A percentile compares a stretch with the other conserved stretches of the same genome.
Conservation (phyloP, 495 filamentous ascomycete species). For the Penicillium odoratum region DNA sequence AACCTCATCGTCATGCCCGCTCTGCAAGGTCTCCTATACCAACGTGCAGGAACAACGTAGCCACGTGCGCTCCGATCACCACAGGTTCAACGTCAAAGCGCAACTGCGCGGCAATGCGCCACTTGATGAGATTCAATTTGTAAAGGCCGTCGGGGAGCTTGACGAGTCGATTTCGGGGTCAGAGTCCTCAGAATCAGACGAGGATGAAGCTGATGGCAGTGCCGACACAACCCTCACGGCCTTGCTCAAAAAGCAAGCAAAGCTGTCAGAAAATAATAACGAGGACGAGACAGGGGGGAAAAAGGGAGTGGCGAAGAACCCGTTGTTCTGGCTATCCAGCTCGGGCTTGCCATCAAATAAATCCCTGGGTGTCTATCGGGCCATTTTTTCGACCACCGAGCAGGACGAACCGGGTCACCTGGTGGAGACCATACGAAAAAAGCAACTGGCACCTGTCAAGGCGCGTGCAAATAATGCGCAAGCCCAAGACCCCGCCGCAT, state of each 20-base stretch:
- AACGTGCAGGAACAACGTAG: conserved; percentile 78
- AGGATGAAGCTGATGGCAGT: conserved; percentile 50
- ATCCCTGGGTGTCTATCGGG: conserved; percentile 81
- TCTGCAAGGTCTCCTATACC: conserved; percentile 70
- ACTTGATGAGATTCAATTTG: conserved; percentile 78
- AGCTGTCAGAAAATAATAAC: conserved; percentile 54
- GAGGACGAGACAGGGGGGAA: conserved; percentile 52
- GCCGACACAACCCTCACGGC: conserved; percentile 68
- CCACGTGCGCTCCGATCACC: conserved; percentile 88
- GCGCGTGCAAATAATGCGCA: conserved; percentile 42
- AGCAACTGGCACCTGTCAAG: conserved; percentile 69
- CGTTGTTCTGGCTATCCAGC: conserved; percentile 83
- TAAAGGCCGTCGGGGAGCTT: conserved; percentile 75
- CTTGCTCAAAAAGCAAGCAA: conserved; percentile 81
- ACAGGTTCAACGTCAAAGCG: conserved; percentile 92
- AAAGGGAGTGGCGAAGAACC: conserved; percentile 63
- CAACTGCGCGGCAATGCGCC: conserved; percentile 68
- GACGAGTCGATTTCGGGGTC: conserved; percentile 92
- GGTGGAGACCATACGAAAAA: conserved; percentile 64
- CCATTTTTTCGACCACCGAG: conserved; percentile 73
- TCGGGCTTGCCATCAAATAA: conserved; percentile 71
- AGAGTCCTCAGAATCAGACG: conserved; percentile 57
- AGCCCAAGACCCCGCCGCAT: conserved; percentile 51
- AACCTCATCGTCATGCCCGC: conserved; percentile 73
- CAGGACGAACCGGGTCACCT: conserved; percentile 60